These are phyloP conservation scores for Laetiporus sulphureus DNA, from an alignment of 1,284 basidiomycete species.

Conservation along the genomic window DNA sequence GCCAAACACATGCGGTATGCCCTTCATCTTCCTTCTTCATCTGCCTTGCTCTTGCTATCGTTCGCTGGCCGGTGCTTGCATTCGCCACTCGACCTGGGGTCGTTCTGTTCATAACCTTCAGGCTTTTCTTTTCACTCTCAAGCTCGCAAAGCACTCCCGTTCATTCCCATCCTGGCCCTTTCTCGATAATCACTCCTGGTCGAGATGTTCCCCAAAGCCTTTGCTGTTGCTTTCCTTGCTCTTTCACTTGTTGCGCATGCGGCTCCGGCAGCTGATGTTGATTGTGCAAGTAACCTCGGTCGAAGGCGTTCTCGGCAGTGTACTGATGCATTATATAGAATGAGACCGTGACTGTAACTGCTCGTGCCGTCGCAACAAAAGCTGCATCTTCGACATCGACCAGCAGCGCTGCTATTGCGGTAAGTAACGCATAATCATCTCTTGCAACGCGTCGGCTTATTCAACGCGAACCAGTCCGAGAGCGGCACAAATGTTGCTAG, in stretches of 20 bases:
- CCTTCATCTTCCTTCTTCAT: conserved; percentile 4
- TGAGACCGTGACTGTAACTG: conserved; percentile 2
- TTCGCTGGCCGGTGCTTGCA: conserved; percentile 24
- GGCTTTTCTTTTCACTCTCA: conserved; percentile 11
- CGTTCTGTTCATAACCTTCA: conserved; percentile 19
- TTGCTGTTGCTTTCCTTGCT: conserved; percentile 24
- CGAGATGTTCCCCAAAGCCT: conserved; percentile 27
- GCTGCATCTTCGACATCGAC: no score
- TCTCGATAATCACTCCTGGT: conserved; percentile 15
- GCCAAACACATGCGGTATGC: no score
- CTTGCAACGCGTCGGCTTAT: no score
- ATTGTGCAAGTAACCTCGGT: conserved; percentile 5
- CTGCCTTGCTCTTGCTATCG: conserved; percentile 18
- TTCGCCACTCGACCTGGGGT: conserved; percentile 30
- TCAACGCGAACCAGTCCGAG: no score
- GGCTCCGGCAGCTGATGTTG: conserved; percentile 10
- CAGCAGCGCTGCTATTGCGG: no score
- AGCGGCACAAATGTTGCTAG: no score
- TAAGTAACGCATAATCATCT: no score
- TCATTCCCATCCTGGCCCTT: conserved; percentile 19
- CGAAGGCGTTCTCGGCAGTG: no score
- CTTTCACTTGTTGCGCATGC: conserved; percentile 16
- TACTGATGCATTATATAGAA: background rate
- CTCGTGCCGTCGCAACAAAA: no score
- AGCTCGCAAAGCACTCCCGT: conserved; percentile 22